These are phyloP conservation scores for Amanita exitialis DNA, from an alignment of 768 basidiomycete species.

Conservation along the genomic window DNA sequence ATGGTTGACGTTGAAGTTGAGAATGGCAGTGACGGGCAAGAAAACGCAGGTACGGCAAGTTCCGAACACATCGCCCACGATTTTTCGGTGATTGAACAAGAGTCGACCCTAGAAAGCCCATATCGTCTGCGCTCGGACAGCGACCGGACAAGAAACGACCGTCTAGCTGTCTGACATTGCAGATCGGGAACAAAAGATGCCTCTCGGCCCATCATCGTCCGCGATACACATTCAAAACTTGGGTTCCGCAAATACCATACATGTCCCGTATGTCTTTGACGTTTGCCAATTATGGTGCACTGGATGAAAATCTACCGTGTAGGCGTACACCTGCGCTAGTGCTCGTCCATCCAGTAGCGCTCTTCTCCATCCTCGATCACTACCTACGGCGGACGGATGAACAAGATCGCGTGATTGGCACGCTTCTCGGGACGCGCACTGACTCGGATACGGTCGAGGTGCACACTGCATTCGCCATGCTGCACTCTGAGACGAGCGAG, in stretches of 20 bases:
- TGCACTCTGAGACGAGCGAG: conserved; percentile 86
- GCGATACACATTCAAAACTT: conserved; percentile 37
- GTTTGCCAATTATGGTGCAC: conserved; percentile 6
- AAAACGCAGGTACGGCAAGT: conserved; percentile 23
- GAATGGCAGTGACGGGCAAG: conserved; percentile 10
- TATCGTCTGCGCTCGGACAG: not conserved
- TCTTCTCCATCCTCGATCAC: conserved; percentile 95
- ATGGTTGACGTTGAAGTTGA: conserved; percentile 28
- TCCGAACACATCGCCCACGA: conserved; percentile 17
- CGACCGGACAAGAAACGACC: not conserved
- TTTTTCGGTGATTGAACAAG: no score
- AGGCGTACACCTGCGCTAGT: conserved; percentile 68
- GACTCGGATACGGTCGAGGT: conserved; percentile 58
- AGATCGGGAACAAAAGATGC: conserved; percentile 25
- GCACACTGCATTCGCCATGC: conserved; percentile 79
- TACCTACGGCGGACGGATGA: conserved; percentile 78
- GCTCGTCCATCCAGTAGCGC: conserved; percentile 83
- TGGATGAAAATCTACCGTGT: conserved; percentile 3
- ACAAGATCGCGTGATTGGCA: conserved; percentile 90
- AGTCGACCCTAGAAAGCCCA: not conserved
- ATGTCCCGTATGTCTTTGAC: conserved; percentile 25
- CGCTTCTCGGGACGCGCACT: conserved; percentile 78
- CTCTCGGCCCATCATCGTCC: conserved; percentile 37
- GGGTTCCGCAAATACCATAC: conserved; percentile 19
- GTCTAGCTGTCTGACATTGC: not conserved